Percentiles rank a stretch among this genome's conserved stretches.
Evolutionary conservation across 2,329 filamentous ascomycete species (phyloP).

Genomic region (Coniochaeta pulveracea): DNA sequence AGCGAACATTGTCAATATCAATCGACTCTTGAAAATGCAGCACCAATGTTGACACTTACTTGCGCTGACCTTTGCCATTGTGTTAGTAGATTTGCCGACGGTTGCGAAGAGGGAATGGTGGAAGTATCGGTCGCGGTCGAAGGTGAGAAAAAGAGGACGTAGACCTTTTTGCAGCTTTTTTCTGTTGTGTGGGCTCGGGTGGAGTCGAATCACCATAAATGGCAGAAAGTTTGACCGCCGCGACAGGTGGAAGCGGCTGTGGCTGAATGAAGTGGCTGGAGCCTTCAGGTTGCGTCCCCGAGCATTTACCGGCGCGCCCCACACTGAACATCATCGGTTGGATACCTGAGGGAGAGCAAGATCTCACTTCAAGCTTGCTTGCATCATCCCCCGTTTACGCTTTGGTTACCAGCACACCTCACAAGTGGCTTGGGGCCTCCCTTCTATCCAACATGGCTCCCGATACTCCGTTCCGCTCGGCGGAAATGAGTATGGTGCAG

Average conservation of each 20-base stretch:
- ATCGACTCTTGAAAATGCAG: slow-evolving; percentile 2
- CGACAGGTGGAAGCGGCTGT: neutral
- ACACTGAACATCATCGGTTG: slow-evolving; percentile 3
- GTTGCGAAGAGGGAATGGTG: slow-evolving; percentile 4
- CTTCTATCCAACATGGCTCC: slow-evolving; percentile 42
- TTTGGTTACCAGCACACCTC: neutral
- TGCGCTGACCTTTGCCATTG: slow-evolving; percentile 62
- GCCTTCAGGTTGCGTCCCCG: neutral
- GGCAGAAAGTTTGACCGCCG: slow-evolving; percentile 4
- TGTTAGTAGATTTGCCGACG: slow-evolving; percentile 22
- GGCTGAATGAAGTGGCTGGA: slow-evolving; percentile 2
- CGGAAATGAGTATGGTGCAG: slow-evolving; percentile 99
- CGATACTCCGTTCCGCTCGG: slow-evolving; percentile 97
- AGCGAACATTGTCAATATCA: slow-evolving; percentile 12
- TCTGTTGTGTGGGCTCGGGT: too few species aligned
- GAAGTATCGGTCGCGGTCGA: slow-evolving; percentile 1
- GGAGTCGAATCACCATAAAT: too few species aligned
- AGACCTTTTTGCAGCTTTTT: too few species aligned
- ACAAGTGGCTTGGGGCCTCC: slow-evolving; percentile 10
- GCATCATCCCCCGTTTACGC: slow-evolving; percentile 2
- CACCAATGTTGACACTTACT: slow-evolving; percentile 10
- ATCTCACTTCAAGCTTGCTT: neutral
- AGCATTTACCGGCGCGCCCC: slow-evolving; percentile 2
- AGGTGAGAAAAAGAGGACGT: slow-evolving; percentile 1
- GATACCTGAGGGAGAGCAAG: neutral